Base-by-base conservation (phyloP, 805 yeast genomes). In the Wickerhamiella kurtzmanii region DNA sequence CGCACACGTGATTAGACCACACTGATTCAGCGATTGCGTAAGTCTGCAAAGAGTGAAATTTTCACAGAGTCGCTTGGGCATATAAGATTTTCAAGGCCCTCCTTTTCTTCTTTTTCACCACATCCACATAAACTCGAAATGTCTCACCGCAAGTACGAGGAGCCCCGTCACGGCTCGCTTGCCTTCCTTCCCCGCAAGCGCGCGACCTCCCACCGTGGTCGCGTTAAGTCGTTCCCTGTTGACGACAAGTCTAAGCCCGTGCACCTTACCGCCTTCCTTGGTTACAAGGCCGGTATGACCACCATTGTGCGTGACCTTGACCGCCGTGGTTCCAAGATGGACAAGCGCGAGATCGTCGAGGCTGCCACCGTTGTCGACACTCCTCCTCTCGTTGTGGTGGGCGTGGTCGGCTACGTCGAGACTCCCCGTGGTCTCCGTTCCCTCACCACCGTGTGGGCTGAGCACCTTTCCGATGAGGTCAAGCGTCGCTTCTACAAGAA, bases 81-180 rank as follows among this genome's bases (percentile, higher is more conserved):
- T 25, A 25, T 25, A 25, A 25, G 32, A 25, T 25, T 25, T 25
- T 11, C 6, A 25, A 25, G 9, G 9, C 32, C 32, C 32, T 11
- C 11, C 32, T 25, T 25, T 25, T 6, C 6, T 11, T 25, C 11
- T 25, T 25, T 25, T 25, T 25, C 32, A 25, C 32, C 32, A 25
- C 32, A 25, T 11, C 32, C 6, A 6, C 32, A 6, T 11, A n/a
- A n/a, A 6, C 11, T 25, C 32, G 11, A 25, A 6, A 92, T 92
- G 99, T 92, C 98, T 73, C 99, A 92, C 92, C 86, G 99, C 83
- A 92, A 92, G 82, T 92, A 70, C 92, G 97, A 92, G 85, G 94
- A 92, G 66, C 99, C 99, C 80, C 87, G 99, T 80, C 97, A 92
- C 88, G 99, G 99, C 75, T 89, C 95, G 73, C 79, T 92, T 72